Evolutionary conservation across 2,329 filamentous ascomycete genomes (phyloP), one percentile per base, ranked within the genome.

Genomic region (Microdochium bolleyi): DNA sequence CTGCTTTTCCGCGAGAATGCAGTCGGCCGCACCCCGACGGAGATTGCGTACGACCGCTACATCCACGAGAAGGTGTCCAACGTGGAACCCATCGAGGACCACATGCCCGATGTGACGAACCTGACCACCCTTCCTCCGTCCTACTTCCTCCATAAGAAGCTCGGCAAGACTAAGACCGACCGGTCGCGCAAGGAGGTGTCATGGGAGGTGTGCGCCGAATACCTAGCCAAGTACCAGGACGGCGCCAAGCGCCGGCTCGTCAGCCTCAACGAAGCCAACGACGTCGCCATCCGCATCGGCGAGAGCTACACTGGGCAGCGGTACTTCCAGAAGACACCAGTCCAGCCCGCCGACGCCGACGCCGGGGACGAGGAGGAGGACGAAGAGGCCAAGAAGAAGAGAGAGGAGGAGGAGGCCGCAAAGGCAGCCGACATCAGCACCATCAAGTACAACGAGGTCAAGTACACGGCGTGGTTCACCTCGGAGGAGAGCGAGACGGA

Each of bases 1-100:
- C 72, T 91, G 1, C 70, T 90, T 0, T 77, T 80, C 58, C 79
- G 84, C 22, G 89, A 94, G 64, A 92, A 92, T 58, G 82, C 87
- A 0, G 87, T 87, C 0, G 89, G 89, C 1, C 77, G 80, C 16
- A 94, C 88, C 0, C 85, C 89, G 0, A 74, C 78, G 25, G 88
- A 94, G 60, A 69, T 88, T 49, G 82, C 84, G 0, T 72, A 80
- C 50, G 83, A 87, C 51, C 65, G 67, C 1, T 76, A 77, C 55
- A 69, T 79, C 2, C 16, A 55, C 46, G 32, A 51, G 37, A 46
- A 50, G 37, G 53, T 58, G 24, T 60, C 41, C 4, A 46, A 19
- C 19, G 41, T 46, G 14, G 19, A 21, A 7, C 41, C 41, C n/a
- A 46, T 46, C 19, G 41, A 46, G 41, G 41, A 46, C 19, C 16